Percentiles rank a stretch among this genome's conserved stretches.
Conservation (phyloP, 176 grass and related monocot genomes). For the Panicum miliaceum region DNA sequence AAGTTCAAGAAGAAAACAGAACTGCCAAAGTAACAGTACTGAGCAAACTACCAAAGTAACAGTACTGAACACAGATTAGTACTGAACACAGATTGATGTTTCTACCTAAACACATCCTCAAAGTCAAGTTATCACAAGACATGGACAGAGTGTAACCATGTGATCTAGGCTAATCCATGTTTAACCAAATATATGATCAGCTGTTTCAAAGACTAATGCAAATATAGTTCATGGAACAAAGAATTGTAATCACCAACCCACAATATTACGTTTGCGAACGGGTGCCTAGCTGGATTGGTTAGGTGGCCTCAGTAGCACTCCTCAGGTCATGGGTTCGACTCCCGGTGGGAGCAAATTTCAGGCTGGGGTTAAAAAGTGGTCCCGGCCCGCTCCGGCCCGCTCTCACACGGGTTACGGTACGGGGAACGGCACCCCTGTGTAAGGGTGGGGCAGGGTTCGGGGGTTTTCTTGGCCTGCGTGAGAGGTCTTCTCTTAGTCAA, state of each 20-base stretch:
- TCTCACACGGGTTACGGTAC: too few species aligned
- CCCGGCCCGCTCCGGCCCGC: too few species aligned
- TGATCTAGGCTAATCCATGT: neutral
- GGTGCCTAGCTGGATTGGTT: too few species aligned
- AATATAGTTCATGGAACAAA: neutral
- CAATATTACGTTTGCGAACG: neutral
- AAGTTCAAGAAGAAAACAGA: slow-evolving; percentile 13
- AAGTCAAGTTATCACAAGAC: slow-evolving; percentile 17
- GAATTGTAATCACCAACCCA: neutral
- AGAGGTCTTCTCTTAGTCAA: too few species aligned
- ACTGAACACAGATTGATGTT: neutral
- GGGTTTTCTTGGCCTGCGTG: too few species aligned
- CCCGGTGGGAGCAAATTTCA: too few species aligned
- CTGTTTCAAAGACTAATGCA: neutral
- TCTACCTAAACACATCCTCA: neutral
- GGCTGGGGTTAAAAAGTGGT: too few species aligned
- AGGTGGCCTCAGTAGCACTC: too few species aligned
- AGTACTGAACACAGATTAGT: neutral
- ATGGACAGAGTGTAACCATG: neutral
- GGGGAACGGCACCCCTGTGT: too few species aligned
- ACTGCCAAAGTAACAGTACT: slow-evolving; percentile 1
- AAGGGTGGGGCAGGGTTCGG: too few species aligned
- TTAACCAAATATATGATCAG: neutral
- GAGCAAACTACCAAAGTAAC: neutral
- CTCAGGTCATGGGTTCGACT: too few species aligned